Percentiles rank a stretch among this genome's conserved stretches.
Evolutionary conservation across 2,329 filamentous ascomycete genomes (phyloP).

Genomic region (Colletotrichum sublineola): DNA sequence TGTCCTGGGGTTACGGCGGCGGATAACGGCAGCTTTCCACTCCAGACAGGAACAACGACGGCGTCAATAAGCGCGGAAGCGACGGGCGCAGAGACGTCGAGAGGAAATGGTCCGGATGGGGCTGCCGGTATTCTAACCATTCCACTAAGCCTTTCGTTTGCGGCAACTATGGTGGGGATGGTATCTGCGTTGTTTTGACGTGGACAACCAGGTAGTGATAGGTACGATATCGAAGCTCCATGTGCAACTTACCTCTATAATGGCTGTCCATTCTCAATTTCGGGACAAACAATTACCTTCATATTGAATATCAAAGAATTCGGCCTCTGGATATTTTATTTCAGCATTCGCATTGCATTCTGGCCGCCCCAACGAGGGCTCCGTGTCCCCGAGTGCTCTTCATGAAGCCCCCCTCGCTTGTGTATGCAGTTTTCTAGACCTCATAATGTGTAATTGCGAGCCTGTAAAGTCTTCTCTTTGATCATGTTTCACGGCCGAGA

Average conservation of each 20-base stretch:
- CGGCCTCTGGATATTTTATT: background rate
- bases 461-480: no score
- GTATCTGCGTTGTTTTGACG: background rate
- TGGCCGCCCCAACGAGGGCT: background rate
- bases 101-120: constrained; percentile 9
- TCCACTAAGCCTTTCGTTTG: background rate
- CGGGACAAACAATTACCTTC: no score
- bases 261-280: background rate
- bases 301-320: no score
- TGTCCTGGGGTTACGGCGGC: constrained; percentile 4
- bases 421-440: background rate
- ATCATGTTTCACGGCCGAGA: no score
- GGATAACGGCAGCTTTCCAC: background rate
- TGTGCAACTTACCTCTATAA: background rate
- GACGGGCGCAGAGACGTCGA: background rate
- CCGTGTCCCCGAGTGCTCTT: background rate
- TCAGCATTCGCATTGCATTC: no score
- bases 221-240: background rate
- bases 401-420: background rate
- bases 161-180: background rate
- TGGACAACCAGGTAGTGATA: no score
- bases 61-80: background rate
- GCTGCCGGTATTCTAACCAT: background rate
- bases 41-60: background rate
- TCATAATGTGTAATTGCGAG: background rate